A percentile compares a stretch with the other conserved stretches of the same genome.
These are phyloP conservation scores for Penicillium egyptiacum DNA, from an alignment of 495 filamentous ascomycete species.

Conservation along the genomic window DNA sequence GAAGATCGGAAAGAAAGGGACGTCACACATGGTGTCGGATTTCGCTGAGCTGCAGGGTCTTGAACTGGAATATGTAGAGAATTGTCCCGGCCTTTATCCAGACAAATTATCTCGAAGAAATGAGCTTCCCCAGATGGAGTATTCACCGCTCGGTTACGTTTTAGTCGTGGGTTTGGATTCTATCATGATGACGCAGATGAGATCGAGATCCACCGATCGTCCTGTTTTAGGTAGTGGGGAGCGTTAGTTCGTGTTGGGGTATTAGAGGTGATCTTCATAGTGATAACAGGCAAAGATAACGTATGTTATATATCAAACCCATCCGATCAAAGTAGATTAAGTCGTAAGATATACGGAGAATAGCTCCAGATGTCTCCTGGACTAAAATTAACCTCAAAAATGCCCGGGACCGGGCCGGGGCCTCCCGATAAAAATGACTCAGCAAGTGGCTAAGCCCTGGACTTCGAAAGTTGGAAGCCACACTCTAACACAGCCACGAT, in stretches of 20 bases:
- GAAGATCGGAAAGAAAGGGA: conserved; percentile 44
- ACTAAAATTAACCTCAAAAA: background rate
- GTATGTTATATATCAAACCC: background rate
- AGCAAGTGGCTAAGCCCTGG: background rate
- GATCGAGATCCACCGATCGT: conserved; percentile 19
- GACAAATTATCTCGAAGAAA: background rate
- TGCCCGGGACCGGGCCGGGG: background rate
- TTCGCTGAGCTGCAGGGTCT: background rate
- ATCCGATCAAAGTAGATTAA: background rate
- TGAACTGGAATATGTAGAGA: background rate
- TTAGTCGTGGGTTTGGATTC: conserved; percentile 5
- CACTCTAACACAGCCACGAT: background rate
- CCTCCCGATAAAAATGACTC: conserved; percentile 4
- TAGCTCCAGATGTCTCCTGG: background rate
- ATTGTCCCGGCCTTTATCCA: background rate
- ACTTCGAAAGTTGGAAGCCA: background rate
- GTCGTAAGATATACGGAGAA: background rate
- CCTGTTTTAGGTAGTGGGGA: conserved; percentile 3
- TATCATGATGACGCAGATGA: conserved; percentile 33
- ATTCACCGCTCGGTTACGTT: background rate
- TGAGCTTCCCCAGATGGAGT: conserved; percentile 10
- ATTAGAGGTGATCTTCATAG: background rate
- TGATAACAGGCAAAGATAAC: background rate
- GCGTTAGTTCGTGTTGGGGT: background rate
- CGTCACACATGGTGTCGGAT: conserved; percentile 35